These are phyloP conservation scores for Aureobasidium sp. DNA, from an alignment of 2,329 filamentous ascomycete genomes.

Conservation along the genomic window DNA sequence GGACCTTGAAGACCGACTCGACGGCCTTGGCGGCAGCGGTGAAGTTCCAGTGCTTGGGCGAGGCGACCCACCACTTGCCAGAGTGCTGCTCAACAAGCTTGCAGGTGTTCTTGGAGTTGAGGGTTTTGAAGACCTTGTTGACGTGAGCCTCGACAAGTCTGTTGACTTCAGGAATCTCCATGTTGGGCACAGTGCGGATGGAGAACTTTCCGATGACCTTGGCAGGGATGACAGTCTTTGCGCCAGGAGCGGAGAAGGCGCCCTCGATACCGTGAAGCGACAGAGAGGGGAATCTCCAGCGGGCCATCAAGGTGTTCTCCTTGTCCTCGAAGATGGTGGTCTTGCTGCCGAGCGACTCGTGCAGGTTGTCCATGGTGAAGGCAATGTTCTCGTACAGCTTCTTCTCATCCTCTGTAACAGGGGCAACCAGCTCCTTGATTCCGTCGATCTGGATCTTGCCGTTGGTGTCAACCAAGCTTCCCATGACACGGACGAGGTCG, in stretches of 20 bases:
- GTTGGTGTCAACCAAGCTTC: conserved; percentile 74
- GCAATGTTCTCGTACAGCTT: conserved; percentile 80
- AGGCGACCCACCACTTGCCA: conserved; percentile 98
- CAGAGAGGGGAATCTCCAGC: conserved; percentile 90
- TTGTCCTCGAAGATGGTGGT: conserved; percentile 84
- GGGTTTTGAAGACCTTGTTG: conserved; percentile 73
- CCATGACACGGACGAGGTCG: conserved; percentile 76
- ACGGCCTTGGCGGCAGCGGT: conserved; percentile 90
- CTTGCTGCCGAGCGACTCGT: conserved; percentile 82
- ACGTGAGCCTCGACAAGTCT: conserved; percentile 75
- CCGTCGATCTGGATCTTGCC: conserved; percentile 95
- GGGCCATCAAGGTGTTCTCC: conserved; percentile 86
- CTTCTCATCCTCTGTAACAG: conserved; percentile 78
- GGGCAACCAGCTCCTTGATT: conserved; percentile 85
- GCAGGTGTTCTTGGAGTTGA: conserved; percentile 86
- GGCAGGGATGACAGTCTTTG: conserved; percentile 96
- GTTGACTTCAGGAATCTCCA: conserved; percentile 89
- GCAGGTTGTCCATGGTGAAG: conserved; percentile 92
- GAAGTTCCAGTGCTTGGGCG: conserved; percentile 99
- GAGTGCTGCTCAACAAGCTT: conserved; percentile 76
- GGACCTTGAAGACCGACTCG: conserved; percentile 84
- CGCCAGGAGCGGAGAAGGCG: conserved; percentile 84
- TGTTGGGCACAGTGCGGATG: conserved; percentile 93
- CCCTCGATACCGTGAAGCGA: conserved; percentile 93
- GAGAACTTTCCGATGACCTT: conserved; percentile 98